Conservation (phyloP, 805 yeast genomes). For the Saccharomycopsis fodiens region DNA sequence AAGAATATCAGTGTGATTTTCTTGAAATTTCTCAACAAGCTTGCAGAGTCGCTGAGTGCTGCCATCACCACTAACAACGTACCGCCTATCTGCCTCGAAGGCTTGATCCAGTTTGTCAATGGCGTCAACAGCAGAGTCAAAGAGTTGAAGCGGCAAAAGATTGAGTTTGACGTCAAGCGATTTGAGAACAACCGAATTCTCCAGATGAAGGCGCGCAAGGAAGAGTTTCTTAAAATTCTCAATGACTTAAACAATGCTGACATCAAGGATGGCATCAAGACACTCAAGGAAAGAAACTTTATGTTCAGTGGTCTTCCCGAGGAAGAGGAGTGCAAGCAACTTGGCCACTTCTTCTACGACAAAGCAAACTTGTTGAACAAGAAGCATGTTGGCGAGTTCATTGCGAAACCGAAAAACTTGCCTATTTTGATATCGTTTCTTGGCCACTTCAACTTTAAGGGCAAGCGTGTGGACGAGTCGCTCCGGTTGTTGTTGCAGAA, state of each 20-base stretch:
- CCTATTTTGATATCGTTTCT: conserved; percentile 59
- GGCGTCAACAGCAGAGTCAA: conserved; percentile 36
- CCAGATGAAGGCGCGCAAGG: conserved; percentile 43
- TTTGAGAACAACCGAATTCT: conserved; percentile 12
- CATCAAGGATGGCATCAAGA: conserved; percentile 20
- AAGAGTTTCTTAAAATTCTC: conserved; percentile 69
- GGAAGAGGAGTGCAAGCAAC: conserved; percentile 31
- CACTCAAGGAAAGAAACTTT: conserved; percentile 10
- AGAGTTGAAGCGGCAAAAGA: conserved; percentile 15
- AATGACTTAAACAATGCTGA: conserved; percentile 59
- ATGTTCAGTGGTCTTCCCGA: not conserved
- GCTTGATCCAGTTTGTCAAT: conserved; percentile 62
- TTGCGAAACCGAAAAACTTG: conserved; percentile 68
- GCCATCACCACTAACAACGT: conserved; percentile 70
- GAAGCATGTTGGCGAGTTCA: conserved; percentile 75
- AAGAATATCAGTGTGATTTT: conserved; percentile 65
- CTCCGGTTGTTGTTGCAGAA: conserved; percentile 71
- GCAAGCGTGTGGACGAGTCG: conserved; percentile 87
- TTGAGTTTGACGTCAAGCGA: conserved; percentile 8
- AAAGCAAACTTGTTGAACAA: conserved; percentile 81
- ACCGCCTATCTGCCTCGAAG: conserved; percentile 91
- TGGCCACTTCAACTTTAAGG: conserved; percentile 62
- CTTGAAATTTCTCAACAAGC: conserved; percentile 61
- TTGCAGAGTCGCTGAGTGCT: conserved; percentile 85
- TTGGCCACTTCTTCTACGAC: conserved; percentile 70